phyloP scores from a whole-genome alignment of 2,329 filamentous ascomycete genomes.

The Colletotrichum plurivorum region DNA sequence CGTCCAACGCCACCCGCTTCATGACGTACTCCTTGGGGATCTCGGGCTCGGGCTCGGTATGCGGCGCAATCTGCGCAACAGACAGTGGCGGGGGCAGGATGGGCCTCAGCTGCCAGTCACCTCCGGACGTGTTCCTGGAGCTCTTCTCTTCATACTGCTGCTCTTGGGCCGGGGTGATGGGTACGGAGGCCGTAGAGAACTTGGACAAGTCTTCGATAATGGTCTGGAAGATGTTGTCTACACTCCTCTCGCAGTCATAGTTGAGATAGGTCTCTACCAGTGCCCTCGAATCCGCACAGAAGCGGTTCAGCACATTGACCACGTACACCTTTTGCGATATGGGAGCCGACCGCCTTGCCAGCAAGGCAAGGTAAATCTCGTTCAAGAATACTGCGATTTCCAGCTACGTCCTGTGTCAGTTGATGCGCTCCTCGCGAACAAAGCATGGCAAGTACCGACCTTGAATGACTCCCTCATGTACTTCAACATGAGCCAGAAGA shows the following conservation, averaged over 20 bases:
- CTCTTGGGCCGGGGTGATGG: slow-evolving; percentile 83
- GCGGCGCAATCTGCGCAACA: slow-evolving; percentile 78
- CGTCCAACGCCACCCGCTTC: slow-evolving; percentile 91
- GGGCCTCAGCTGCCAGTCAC: slow-evolving; percentile 90
- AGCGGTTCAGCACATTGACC: slow-evolving; percentile 84
- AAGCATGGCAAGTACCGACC: slow-evolving; percentile 59
- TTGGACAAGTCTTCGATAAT: slow-evolving; percentile 95
- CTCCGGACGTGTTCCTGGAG: slow-evolving; percentile 69
- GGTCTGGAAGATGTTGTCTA: slow-evolving; percentile 97
- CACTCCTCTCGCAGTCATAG: slow-evolving; percentile 95
- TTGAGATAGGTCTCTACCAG: slow-evolving; percentile 97
- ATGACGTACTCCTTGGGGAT: slow-evolving; percentile 91
- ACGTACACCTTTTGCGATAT: slow-evolving; percentile 94
- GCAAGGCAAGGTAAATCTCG: slow-evolving; percentile 93
- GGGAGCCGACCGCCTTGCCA: slow-evolving; percentile 90
- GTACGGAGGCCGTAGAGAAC: slow-evolving; percentile 84
- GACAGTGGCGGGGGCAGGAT: slow-evolving; percentile 90
- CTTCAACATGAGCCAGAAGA: slow-evolving; percentile 98
- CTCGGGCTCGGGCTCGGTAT: slow-evolving; percentile 74
- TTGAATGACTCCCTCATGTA: slow-evolving; percentile 95
- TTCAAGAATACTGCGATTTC: slow-evolving; percentile 98
- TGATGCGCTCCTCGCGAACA: not conserved
- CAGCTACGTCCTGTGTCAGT: slow-evolving; percentile 71
- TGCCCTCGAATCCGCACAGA: slow-evolving; percentile 88
- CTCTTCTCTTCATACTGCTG: slow-evolving; percentile 88